Percentiles rank a stretch among this genome's conserved stretches.
These are phyloP conservation scores for Xylaria bambusicola DNA, from an alignment of 495 filamentous ascomycete genomes.

Conservation along the genomic window DNA sequence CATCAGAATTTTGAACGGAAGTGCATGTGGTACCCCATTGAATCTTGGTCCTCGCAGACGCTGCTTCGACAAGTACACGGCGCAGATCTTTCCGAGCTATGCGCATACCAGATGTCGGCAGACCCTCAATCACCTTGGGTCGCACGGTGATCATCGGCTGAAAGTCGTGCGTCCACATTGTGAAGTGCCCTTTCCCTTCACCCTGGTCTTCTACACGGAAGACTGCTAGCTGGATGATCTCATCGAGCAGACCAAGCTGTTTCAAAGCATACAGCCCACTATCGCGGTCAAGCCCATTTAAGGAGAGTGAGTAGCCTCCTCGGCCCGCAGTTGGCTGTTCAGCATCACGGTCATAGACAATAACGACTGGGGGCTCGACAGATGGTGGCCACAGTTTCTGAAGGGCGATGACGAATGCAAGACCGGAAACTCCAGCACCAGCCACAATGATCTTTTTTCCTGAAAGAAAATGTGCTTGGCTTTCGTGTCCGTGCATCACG, in stretches of 20 bases:
- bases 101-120: conserved; percentile 26
- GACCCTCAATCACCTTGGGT: conserved; percentile 11
- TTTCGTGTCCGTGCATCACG: neutral
- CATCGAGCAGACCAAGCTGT: conserved; percentile 29
- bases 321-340: conserved; percentile 19
- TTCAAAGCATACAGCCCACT: conserved; percentile 27
- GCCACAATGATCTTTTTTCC: conserved; percentile 40
- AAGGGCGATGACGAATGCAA: conserved; percentile 36
- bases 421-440: conserved; percentile 40
- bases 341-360: conserved; percentile 38
- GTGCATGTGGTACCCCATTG: conserved; percentile 28
- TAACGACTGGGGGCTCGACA: conserved; percentile 25
- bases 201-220: conserved; percentile 15
- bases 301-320: conserved; percentile 39
- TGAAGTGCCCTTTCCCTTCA: conserved; percentile 23
- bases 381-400: conserved; percentile 31
- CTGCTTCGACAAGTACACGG: conserved; percentile 27
- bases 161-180: conserved; percentile 31
- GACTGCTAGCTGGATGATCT: conserved; percentile 17
- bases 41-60: conserved; percentile 17
- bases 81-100: conserved; percentile 28
- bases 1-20: conserved; percentile 12
- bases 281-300: conserved; percentile 30
- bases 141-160: conserved; percentile 25
- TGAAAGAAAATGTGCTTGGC: conserved; percentile 25